Evolutionary conservation across 495 filamentous ascomycete species (phyloP).

Genomic region (Astrothelium subdiscretum): DNA sequence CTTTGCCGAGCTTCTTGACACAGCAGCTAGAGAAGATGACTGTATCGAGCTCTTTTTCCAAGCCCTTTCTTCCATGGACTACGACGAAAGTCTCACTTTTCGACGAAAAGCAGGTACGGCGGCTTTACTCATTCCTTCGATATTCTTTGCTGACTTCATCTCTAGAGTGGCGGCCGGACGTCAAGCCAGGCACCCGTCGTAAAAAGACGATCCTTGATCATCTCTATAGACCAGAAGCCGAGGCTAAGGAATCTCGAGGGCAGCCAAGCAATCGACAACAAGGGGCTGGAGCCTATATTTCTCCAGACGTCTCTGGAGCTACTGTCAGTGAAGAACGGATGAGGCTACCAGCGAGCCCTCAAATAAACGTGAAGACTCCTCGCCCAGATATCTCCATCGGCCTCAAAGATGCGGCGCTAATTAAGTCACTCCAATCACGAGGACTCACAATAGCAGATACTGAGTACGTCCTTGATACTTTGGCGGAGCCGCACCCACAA

Average conservation of each 20-base stretch:
- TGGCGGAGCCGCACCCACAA: not conserved
- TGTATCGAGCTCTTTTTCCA: not conserved
- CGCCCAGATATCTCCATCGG: not conserved
- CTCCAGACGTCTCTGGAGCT: not conserved
- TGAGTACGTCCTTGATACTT: not conserved
- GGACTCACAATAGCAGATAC: not conserved
- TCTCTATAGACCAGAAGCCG: not conserved
- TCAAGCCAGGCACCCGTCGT: not conserved
- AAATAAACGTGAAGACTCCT: not conserved
- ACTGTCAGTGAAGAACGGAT: not conserved
- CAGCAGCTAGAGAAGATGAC: not conserved
- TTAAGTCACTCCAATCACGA: not conserved
- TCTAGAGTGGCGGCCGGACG: not conserved
- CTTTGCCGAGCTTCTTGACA: not conserved
- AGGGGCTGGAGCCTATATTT: not conserved
- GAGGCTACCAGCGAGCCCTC: not conserved
- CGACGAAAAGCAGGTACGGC: not conserved
- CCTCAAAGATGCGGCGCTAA: not conserved
- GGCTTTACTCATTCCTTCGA: not conserved
- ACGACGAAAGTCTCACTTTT: not conserved
- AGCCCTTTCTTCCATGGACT: not conserved
- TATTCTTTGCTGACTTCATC: not conserved
- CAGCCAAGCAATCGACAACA: not conserved
- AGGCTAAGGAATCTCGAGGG: not conserved
- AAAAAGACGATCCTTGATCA: not conserved